These are phyloP conservation scores for Penicillium paxilli DNA, from an alignment of 495 filamentous ascomycete genomes.

Conservation along the genomic window DNA sequence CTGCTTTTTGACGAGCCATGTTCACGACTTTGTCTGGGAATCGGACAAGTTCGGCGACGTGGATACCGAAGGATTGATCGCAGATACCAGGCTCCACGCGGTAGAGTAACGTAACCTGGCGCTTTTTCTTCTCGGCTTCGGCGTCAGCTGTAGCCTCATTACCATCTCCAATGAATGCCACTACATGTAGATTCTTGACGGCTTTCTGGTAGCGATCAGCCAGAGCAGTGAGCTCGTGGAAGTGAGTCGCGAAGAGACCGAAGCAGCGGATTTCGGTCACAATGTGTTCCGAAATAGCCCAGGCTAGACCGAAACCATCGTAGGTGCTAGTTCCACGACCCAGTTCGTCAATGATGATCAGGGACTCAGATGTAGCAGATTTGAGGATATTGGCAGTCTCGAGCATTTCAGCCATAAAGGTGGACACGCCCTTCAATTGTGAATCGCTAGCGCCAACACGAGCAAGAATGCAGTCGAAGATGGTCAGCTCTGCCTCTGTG, in stretches of 20 bases:
- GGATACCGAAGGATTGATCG: conserved; percentile 97
- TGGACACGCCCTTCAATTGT: conserved; percentile 96
- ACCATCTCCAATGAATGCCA: conserved; percentile 82
- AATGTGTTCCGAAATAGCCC: conserved; percentile 98
- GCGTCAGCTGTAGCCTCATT: conserved; percentile 29
- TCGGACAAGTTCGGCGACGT: conserved; percentile 96
- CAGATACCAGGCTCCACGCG: conserved; percentile 94
- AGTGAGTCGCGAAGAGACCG: conserved; percentile 95
- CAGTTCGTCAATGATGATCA: conserved; percentile 99
- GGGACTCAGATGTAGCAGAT: conserved; percentile 85
- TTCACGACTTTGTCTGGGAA: conserved; percentile 97
- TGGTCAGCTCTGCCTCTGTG: conserved; percentile 83
- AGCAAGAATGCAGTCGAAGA: conserved; percentile 97
- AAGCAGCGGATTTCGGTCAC: conserved; percentile 91
- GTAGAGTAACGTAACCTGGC: conserved; percentile 94
- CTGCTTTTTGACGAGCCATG: conserved; percentile 97
- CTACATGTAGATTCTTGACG: conserved; percentile 92
- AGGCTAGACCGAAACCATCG: conserved; percentile 96
- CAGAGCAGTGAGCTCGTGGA: conserved; percentile 94
- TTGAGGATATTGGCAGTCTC: conserved; percentile 99
- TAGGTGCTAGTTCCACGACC: conserved; percentile 97
- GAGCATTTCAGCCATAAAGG: conserved; percentile 99
- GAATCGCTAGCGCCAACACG: conserved; percentile 94
- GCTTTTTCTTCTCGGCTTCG: conserved; percentile 51
- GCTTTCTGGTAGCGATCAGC: conserved; percentile 75